These are phyloP conservation scores for Bipolaris cookei DNA, from an alignment of 2,329 filamentous ascomycete species.

Conservation along the genomic window DNA sequence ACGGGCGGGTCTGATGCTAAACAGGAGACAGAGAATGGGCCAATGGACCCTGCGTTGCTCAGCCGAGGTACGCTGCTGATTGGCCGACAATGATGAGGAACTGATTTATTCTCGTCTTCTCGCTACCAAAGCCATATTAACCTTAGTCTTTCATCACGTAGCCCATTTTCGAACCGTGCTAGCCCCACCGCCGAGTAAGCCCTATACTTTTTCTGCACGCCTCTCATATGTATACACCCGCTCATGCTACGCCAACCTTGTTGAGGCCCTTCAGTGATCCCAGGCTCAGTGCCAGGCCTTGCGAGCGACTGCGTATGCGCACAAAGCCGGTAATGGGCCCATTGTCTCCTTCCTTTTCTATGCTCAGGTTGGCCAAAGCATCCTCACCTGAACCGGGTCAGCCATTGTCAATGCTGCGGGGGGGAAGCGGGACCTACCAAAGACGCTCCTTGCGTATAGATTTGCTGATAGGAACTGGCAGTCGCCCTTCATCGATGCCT, in stretches of 20 bases:
- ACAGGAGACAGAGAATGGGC: conserved; percentile 13
- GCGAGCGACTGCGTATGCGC: conserved; percentile 94
- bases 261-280: conserved; percentile 94
- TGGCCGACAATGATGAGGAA: not conserved
- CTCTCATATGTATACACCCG: not conserved
- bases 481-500: conserved; percentile 94
- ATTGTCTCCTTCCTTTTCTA: conserved; percentile 95
- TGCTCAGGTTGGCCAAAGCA: conserved; percentile 93
- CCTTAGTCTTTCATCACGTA: conserved; percentile 9
- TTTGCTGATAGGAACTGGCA: conserved; percentile 98
- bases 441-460: conserved; percentile 93
- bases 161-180: not conserved
- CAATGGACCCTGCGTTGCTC: conserved; percentile 14
- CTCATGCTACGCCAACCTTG: conserved; percentile 45
- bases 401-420: conserved; percentile 1
- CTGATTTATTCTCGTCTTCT: conserved; percentile 10
- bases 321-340: conserved; percentile 97
- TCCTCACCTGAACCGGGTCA: conserved; percentile 77
- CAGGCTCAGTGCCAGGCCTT: conserved; percentile 90
- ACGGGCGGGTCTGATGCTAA: conserved; percentile 15
- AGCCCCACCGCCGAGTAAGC: conserved; percentile 3
- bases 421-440: conserved; percentile 72
- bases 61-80: conserved; percentile 14
- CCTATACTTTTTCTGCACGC: conserved; percentile 14
- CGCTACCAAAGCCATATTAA: conserved; percentile 22